These are phyloP conservation scores for Blastobotrys arbuscula DNA, from an alignment of 1,139 yeast genomes.

Conservation along the genomic window DNA sequence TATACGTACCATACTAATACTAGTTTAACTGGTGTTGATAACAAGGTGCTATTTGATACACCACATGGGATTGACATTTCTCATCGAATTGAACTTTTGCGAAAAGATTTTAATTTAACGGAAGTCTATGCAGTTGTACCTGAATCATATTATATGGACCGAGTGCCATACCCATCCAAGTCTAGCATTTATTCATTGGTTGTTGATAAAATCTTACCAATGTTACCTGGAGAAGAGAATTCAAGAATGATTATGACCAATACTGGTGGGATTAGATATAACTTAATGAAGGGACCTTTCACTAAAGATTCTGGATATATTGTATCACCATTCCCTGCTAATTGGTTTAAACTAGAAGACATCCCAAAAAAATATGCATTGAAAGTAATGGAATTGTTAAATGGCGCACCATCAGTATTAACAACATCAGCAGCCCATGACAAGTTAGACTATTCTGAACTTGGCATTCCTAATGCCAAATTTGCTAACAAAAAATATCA, in stretches of 20 bases:
- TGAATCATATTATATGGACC: constrained; percentile 57
- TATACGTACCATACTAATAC: constrained; percentile 55
- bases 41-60: constrained; percentile 38
- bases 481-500: neutral
- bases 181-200: constrained; percentile 58
- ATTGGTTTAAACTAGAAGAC: constrained; percentile 57
- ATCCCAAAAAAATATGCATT: constrained; percentile 50
- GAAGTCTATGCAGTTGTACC: constrained; percentile 60
- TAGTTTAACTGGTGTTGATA: neutral
- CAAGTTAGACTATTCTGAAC: constrained; percentile 18
- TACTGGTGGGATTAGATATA: constrained; percentile 87
- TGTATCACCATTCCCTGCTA: constrained; percentile 79
- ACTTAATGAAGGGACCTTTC: constrained; percentile 78
- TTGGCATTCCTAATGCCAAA: constrained; percentile 18
- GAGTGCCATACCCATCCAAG: constrained; percentile 59
- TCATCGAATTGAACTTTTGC: constrained; percentile 39
- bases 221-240: constrained; percentile 37
- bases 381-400: constrained; percentile 37
- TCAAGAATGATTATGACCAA: constrained; percentile 67
- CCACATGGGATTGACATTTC: constrained; percentile 48
- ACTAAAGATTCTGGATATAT: constrained; percentile 76
- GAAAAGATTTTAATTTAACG: constrained; percentile 51
- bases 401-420: neutral
- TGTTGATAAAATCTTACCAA: constrained; percentile 53
- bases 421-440: neutral